These are phyloP conservation scores for Fusarium nurragi DNA, from an alignment of 2,329 filamentous ascomycete species.

Conservation along the genomic window DNA sequence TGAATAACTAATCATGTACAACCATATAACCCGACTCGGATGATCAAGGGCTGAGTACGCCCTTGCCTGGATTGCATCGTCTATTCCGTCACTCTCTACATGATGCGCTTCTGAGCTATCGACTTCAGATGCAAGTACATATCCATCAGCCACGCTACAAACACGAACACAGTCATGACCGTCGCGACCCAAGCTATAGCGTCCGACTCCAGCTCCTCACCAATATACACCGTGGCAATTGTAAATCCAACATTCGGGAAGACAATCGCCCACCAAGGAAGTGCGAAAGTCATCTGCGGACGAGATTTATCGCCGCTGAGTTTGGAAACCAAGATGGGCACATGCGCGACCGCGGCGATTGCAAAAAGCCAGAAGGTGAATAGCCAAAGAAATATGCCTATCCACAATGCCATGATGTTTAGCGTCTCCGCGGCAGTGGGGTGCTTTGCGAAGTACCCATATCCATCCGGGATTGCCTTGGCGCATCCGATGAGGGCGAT, in stretches of 20 bases:
- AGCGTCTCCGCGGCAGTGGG: background rate
- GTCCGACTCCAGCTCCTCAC: background rate
- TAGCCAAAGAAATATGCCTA: constrained; percentile 5
- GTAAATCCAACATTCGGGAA: constrained; percentile 6
- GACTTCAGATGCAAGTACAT: constrained; percentile 3
- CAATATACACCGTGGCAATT: constrained; percentile 2
- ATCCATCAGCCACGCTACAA: background rate
- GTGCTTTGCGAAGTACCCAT: constrained; percentile 2
- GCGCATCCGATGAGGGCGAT: constrained; percentile 6
- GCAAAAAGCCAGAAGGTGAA: constrained; percentile 8
- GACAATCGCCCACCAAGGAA: constrained; percentile 16
- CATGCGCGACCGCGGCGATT: background rate
- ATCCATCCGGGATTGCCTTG: background rate
- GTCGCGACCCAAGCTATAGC: background rate
- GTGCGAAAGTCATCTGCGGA: background rate
- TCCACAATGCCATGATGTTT: constrained; percentile 2
- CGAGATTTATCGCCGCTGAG: background rate
- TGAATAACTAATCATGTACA: too few species aligned
- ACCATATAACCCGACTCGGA: too few species aligned
- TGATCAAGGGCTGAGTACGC: too few species aligned
- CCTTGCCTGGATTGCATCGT: too few species aligned
- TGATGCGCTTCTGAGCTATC: background rate
- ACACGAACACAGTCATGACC: background rate
- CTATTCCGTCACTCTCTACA: background rate
- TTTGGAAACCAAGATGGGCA: background rate